Base-by-base conservation (phyloP, 805 yeast species). In the Ogataea wickerhamii region DNA sequence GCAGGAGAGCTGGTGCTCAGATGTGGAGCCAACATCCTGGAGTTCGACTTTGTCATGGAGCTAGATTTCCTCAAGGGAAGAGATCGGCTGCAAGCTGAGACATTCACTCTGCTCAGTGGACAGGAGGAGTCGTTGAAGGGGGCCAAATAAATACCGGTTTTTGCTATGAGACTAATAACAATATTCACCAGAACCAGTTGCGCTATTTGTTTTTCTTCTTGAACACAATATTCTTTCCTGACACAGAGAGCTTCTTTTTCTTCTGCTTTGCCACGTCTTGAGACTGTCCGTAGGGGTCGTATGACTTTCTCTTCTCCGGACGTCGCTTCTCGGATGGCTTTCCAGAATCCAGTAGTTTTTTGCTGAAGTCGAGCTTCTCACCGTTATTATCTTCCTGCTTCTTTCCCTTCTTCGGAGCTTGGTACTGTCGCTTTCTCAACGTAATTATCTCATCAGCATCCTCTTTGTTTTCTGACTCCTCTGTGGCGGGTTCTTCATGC, bases 51-150 rank as follows among this genome's bases (percentile, higher is more conserved):
- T 58, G 87, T 93, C 32, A 79, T 93, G 86, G 98, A 93, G 68
- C 79, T 93, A 56, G 91, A 87, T 57, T 93, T 91, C 77, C 77
- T 93, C 61, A 82, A 88, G 59, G 99, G 98, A 50, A 80, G 95
- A 66, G 89, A 84, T 40, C 83, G 78, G 68, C 79, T 93, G 53
- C 74, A 71, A 41, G 87, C 93, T 30, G 94, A 91, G 22, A 83
- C 84, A n/a, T 89, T 78, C 72, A 93, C 98, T 30, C 74, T 93
- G 48, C 71, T 93, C 52, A 79, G 80, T 40, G 95, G 91, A 35
- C 96, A 89, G 66, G 63, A 74, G 34, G 87, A 81, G 61, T 63
- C 71, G 48, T 44, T 61, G 36, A 57, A 53, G 34, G 35, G 32
- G 23, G n/a, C 21, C n/a, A 14, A 25, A n/a, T 37, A 20, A 18